Percentiles rank a stretch among this genome's conserved stretches.
Evolutionary conservation across 495 filamentous ascomycete genomes (phyloP).

Genomic region (Podospora pseudocomata): DNA sequence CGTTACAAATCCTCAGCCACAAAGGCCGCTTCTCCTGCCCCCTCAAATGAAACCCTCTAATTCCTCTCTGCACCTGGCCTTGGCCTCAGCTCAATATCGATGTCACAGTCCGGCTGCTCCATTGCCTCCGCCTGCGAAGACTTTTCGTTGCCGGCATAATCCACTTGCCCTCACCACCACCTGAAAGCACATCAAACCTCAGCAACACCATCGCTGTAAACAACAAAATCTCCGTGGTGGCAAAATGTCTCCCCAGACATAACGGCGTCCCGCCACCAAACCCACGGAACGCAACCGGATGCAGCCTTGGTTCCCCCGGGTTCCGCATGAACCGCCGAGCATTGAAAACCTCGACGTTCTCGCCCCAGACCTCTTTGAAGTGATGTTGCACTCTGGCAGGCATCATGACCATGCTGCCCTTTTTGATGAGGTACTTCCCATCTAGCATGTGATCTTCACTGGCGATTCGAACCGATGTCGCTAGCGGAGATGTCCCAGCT

Average conservation of each 20-base stretch:
- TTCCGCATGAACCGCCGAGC: slow-evolving; percentile 28
- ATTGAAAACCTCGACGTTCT: slow-evolving; percentile 27
- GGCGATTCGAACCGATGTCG: slow-evolving; percentile 28
- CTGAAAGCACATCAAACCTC: slow-evolving; percentile 37
- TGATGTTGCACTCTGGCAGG: slow-evolving; percentile 31
- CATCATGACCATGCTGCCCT: slow-evolving; percentile 32
- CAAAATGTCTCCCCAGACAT: slow-evolving; percentile 39
- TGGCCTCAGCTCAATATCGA: slow-evolving; percentile 22
- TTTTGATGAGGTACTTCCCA: slow-evolving; percentile 30
- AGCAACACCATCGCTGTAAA: slow-evolving; percentile 37
- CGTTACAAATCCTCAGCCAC: slow-evolving; percentile 16
- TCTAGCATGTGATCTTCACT: slow-evolving; percentile 32
- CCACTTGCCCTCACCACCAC: slow-evolving; percentile 17
- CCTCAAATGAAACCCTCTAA: slow-evolving; percentile 21
- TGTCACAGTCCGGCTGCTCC: slow-evolving; percentile 25
- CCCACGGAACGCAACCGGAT: slow-evolving; percentile 32
- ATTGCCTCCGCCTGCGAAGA: slow-evolving; percentile 23
- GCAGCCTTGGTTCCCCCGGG: slow-evolving; percentile 17
- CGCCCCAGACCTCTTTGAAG: slow-evolving; percentile 29
- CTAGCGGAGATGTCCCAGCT: slow-evolving; percentile 16
- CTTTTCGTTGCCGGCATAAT: slow-evolving; percentile 25
- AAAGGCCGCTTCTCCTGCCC: slow-evolving; percentile 13
- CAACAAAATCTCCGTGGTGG: slow-evolving; percentile 33
- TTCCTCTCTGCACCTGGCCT: slow-evolving; percentile 9
- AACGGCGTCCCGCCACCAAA: slow-evolving; percentile 34